Evolutionary conservation across 1,284 basidiomycete genomes (phyloP), one percentile per base, ranked within the genome.

Genomic region (Moesziomyces sp.): DNA sequence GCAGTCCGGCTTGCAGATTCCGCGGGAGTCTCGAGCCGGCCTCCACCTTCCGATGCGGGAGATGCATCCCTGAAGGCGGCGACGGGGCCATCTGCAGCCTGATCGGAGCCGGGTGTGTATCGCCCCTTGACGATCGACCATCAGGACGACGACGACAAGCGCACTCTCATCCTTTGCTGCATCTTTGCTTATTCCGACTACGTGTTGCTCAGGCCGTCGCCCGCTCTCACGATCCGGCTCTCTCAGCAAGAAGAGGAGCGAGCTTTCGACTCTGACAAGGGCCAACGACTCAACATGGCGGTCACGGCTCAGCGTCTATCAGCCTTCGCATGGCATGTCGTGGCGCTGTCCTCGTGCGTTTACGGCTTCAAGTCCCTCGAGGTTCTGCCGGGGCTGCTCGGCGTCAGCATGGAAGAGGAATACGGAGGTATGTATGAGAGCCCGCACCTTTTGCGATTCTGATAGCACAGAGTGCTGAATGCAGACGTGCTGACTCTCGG

Each of bases 291-390:
- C 30, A 34, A 13, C 30, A 68, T 68, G 65, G 43, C 55, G 11
- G 21, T 21, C 23, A 45, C 38, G 18, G 26, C 7, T 8, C 57
- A 46, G 13, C 50, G 43, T 3, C 19, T 28, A 5, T 50, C 58
- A 10, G 49, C 58, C 7, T 21, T 71, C 24, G 26, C 26, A 9
- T 71, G 68, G 58, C 73, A 72, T 35, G 5, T 38, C 40, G 40
- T 59, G 4, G 73, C 68, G 19, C 45, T 75, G 26, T 42, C 48
- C 14, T 68, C 70, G 6, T 68, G 67, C 52, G 26, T 44, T 24
- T 72, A 72, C 40, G 73, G 59, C 34, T 75, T 75, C 43, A 53
- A 40, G 23, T 65, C 58, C 14, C 48, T 75, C 16, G 28, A 60
- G 5, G 23, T 47, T 9, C 18, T 75, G 44, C 38, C 50, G 3